phyloP scores from a whole-genome alignment of 805 yeast species.

The Candida takata region DNA sequence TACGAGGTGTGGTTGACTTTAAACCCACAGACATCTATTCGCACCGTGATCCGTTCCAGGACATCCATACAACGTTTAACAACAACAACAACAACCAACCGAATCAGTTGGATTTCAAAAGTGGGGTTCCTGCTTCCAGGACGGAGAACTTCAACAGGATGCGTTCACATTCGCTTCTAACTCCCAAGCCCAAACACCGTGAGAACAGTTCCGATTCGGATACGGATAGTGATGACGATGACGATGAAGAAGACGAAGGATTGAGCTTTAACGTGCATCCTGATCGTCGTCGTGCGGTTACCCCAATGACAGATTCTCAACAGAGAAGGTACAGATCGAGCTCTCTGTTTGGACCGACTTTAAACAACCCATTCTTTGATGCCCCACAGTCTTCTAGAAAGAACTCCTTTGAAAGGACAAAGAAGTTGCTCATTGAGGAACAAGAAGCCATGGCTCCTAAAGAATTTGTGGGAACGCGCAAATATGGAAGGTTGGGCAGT shows the following conservation, averaged over 20 bases:
- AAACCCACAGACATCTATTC: conserved; percentile 15
- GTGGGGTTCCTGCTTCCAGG: conserved; percentile 9
- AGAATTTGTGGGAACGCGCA: no score
- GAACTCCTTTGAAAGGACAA: conserved; percentile 11
- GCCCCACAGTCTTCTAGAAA: conserved; percentile 3
- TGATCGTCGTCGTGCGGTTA: conserved; percentile 9
- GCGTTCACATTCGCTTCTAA: conserved; percentile 19
- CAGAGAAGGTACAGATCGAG: conserved; percentile 21
- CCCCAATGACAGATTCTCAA: conserved; percentile 1
- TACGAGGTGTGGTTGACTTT: conserved; percentile 6
- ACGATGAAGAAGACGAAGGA: no score
- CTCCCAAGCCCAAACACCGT: conserved; percentile 11
- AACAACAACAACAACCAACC: not conserved
- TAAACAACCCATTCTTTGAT: conserved; percentile 18
- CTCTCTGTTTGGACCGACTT: conserved; percentile 21
- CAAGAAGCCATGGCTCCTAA: conserved; percentile 7
- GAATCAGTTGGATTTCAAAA: conserved; percentile 17
- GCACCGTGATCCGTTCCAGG: conserved; percentile 19
- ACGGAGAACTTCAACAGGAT: conserved; percentile 12
- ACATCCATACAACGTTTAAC: conserved; percentile 19
- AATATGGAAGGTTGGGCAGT: no score
- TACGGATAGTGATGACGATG: conserved; percentile 17
- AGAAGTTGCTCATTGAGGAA: conserved; percentile 9
- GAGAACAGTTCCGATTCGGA: conserved; percentile 9
- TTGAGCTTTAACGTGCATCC: conserved; percentile 18